Base-by-base conservation (phyloP, 257 asterid species). In the Avicennia marina region DNA sequence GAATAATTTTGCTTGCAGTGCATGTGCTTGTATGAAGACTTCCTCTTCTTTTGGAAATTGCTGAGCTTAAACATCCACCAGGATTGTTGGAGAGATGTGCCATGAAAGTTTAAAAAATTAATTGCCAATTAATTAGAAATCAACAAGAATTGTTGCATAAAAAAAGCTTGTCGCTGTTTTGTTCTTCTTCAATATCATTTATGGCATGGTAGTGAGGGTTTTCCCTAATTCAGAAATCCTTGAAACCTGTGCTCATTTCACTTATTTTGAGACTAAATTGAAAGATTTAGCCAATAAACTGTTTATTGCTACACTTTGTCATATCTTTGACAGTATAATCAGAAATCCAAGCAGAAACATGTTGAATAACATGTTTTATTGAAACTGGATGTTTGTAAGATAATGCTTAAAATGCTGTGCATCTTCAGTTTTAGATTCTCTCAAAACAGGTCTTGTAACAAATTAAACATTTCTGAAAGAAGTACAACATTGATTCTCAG, bases 381-480 rank as follows among this genome's bases (percentile, higher is more conserved):
- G 31, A 41, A 17, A 13, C 45, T 61, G 22, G n/a, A 33, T 11
- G 11, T 51, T 25, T 41, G 21, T 41, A 25, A 18, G n/a, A 24
- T 5, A 48, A 36, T 13, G 56, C 41, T 27, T 45, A 31, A 29
- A 25, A 31, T 59, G 16, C 0, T 11, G 18, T 31, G 65, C 46
- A 59, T 42, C 53, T 43, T 31, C 21, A 27, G 10, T 6, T 34
- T 36, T 5, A 22, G 34, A 36, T 36, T 36, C 9, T 32, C 50
- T 49, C 39, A 21, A 21, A n/a, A 32, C 32, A 43, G 40, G 24
- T 57, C 29, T 57, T 25, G 53, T n/a, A 13, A 56, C 11, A 57
- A 57, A 27, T 57, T 6, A 41, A 5, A 21, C 10, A n/a, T 7
- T 21, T 45, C n/a, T 19, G 52, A 18, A 3, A 21, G 4, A 45